Percentiles rank a stretch among this genome's conserved stretches.
Evolutionary conservation across 2,329 filamentous ascomycete genomes (phyloP).

Genomic region (Fusarium domesticum): DNA sequence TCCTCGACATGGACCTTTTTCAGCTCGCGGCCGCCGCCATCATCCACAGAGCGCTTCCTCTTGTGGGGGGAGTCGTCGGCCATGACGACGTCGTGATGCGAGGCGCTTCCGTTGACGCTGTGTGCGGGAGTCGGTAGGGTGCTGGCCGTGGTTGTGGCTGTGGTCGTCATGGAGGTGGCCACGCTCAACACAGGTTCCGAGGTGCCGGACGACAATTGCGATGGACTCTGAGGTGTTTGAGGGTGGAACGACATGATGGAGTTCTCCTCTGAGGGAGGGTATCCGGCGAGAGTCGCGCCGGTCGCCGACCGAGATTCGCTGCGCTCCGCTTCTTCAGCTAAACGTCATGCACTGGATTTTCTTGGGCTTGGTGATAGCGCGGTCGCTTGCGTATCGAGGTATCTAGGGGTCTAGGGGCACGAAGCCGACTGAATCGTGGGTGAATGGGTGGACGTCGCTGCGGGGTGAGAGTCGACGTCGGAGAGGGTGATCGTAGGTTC

Average conservation of each 20-base stretch:
- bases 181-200: slow-evolving; percentile 51
- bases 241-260: slow-evolving; percentile 64
- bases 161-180: slow-evolving; percentile 50
- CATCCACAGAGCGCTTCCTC: slow-evolving; percentile 59
- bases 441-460: slow-evolving; percentile 26
- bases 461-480: slow-evolving; percentile 26
- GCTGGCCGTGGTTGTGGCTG: slow-evolving; percentile 47
- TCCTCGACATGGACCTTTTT: slow-evolving; percentile 64
- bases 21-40: slow-evolving; percentile 52
- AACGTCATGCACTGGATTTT: slow-evolving; percentile 34
- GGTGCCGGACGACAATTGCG: slow-evolving; percentile 56
- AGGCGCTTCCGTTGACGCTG: slow-evolving; percentile 57
- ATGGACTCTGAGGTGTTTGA: slow-evolving; percentile 65
- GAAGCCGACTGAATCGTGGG: slow-evolving; percentile 15
- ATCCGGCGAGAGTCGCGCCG: slow-evolving; percentile 33
- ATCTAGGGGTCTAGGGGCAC: slow-evolving; percentile 1
- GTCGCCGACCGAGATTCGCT: slow-evolving; percentile 34
- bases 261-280: slow-evolving; percentile 33
- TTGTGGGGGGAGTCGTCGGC: slow-evolving; percentile 56
- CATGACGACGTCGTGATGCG: slow-evolving; percentile 45
- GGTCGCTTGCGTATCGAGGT: slow-evolving; percentile 14
- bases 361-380: slow-evolving; percentile 22
- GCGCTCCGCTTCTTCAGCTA: slow-evolving; percentile 31
- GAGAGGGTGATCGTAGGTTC: slow-evolving; percentile 21
- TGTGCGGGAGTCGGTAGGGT: slow-evolving; percentile 61